A percentile compares a stretch with the other conserved stretches of the same genome.
These are phyloP conservation scores for Leccinum pellstonianum DNA, from an alignment of 768 basidiomycete species.

Conservation along the genomic window DNA sequence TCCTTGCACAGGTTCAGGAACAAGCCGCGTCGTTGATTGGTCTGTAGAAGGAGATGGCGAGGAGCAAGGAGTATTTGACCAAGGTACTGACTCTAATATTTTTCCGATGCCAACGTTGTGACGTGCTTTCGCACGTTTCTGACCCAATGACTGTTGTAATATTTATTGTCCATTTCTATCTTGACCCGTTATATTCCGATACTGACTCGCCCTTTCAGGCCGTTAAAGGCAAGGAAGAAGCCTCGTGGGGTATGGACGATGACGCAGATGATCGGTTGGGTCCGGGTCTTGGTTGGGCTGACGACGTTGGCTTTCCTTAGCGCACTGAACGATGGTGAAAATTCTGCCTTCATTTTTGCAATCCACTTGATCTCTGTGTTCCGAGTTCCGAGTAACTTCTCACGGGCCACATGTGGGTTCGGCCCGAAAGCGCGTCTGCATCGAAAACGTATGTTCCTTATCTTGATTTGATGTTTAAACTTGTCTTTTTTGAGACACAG, in stretches of 20 bases:
- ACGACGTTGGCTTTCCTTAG: slow-evolving; percentile 27
- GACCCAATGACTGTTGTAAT: neutral
- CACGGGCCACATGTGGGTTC: neutral
- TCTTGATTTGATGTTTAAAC: neutral
- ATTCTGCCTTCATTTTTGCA: neutral
- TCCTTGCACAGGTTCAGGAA: slow-evolving; percentile 54
- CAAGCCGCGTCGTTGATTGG: slow-evolving; percentile 32
- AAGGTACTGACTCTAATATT: slow-evolving; percentile 47
- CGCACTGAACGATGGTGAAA: neutral
- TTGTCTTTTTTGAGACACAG: neutral
- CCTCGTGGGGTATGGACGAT: slow-evolving; percentile 30
- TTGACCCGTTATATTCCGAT: neutral
- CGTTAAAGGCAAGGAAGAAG: slow-evolving; percentile 31
- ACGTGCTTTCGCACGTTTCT: neutral
- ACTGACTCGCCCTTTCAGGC: slow-evolving; percentile 20
- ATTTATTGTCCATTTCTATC: neutral
- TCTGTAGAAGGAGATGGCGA: slow-evolving; percentile 40
- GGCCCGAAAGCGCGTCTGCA: neutral
- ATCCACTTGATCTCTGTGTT: neutral
- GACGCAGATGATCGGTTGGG: slow-evolving; percentile 26
- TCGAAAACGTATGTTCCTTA: neutral
- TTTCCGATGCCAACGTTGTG: neutral
- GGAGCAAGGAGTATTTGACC: slow-evolving; percentile 67
- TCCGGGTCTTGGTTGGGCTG: slow-evolving; percentile 25
- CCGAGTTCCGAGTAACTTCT: neutral